phyloP scores from a whole-genome alignment of 306 rosid species.

The Trichosanthes cucumerina region DNA sequence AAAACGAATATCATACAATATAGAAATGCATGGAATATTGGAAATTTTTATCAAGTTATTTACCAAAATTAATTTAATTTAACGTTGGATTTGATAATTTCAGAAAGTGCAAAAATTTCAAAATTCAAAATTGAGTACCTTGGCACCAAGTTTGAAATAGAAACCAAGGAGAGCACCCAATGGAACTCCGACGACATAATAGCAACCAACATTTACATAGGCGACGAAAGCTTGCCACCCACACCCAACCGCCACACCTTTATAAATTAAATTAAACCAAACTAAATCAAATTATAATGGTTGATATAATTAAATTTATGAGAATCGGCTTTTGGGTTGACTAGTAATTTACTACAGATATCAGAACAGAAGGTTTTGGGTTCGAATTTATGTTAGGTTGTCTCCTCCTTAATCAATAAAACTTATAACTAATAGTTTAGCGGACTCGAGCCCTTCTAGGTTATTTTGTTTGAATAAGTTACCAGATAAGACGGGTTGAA shows the following conservation, averaged over 20 bases:
- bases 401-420: no score
- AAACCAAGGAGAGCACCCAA: constrained; percentile 59
- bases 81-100: not conserved
- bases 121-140: constrained; percentile 10
- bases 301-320: no score
- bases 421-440: no score
- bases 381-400: no score
- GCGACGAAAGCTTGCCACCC: constrained; percentile 84
- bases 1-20: no score
- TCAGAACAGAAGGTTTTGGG: no score
- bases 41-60: no score
- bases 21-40: no score
- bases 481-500: constrained; percentile 73
- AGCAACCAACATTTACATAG: constrained; percentile 60
- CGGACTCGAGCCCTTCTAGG: not conserved
- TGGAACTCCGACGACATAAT: constrained; percentile 52
- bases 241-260: constrained; percentile 35
- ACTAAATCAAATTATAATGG: no score
- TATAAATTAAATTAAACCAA: not conserved
- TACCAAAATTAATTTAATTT: no score
- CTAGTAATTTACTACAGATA: no score
- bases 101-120: not conserved
- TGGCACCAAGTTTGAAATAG: constrained; percentile 44
- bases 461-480: not conserved
- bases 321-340: no score